Conservation (phyloP, 148 eudicot genomes). For the Linanthus parryae region DNA sequence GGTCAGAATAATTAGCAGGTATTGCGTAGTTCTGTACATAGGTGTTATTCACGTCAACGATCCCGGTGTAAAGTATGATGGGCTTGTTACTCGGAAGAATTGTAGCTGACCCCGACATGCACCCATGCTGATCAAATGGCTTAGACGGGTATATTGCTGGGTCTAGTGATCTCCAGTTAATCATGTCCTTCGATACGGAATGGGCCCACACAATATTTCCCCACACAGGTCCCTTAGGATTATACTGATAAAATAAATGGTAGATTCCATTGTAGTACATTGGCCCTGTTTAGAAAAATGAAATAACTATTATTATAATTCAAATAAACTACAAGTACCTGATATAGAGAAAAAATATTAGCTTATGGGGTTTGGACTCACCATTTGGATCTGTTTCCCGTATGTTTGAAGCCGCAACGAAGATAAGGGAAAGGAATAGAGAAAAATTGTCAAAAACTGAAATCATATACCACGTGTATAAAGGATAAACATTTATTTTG, state of each 20-base stretch:
- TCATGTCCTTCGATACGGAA: constrained; percentile 44
- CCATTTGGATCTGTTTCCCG: constrained; percentile 62
- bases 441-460: neutral
- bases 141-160: constrained; percentile 45
- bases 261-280: constrained; percentile 61
- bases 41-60: constrained; percentile 19
- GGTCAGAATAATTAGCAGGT: constrained; percentile 60
- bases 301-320: neutral
- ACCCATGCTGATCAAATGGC: constrained; percentile 51
- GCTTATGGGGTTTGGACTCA: constrained; percentile 14
- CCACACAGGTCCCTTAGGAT: constrained; percentile 60
- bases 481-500: too few relatives aligned
- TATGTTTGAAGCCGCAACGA: constrained; percentile 4
- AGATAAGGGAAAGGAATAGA: neutral
- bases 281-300: constrained; percentile 32
- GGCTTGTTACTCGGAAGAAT: constrained; percentile 44
- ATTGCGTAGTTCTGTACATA: constrained; percentile 76
- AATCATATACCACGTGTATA: too few relatives aligned
- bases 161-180: constrained; percentile 46
- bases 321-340: neutral
- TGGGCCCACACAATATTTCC: constrained; percentile 86
- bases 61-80: constrained; percentile 58
- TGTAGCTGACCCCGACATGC: constrained; percentile 73
- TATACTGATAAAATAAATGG: constrained; percentile 42
- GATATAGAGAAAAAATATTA: neutral